These are phyloP conservation scores for Cyclotella kingstonii DNA, from an alignment of 108 stramenopile species.

Conservation along the genomic window DNA sequence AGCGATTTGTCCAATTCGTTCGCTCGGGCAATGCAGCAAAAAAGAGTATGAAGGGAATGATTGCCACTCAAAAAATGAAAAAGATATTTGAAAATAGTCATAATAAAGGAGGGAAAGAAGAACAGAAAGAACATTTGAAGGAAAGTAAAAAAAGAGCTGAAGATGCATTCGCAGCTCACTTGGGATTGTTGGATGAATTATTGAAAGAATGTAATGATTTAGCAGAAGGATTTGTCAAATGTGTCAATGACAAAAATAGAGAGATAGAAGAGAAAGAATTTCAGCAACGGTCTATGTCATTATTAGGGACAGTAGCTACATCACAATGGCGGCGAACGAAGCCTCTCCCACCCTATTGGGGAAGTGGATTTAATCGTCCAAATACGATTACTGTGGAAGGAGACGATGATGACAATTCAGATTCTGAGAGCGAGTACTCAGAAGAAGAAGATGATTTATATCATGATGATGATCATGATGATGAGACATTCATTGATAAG, in stretches of 20 bases:
- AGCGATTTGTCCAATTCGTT: conserved; percentile 24
- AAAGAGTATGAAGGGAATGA: conserved; percentile 26
- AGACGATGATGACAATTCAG: conserved; percentile 13
- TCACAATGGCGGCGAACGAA: conserved; percentile 5
- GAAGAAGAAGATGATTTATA: conserved; percentile 22
- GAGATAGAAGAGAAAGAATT: conserved; percentile 18
- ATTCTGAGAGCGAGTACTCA: conserved; percentile 13
- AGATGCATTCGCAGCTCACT: conserved; percentile 30
- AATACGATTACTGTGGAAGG: conserved; percentile 13
- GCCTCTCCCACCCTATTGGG: conserved; percentile 23
- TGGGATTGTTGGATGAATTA: conserved; percentile 33
- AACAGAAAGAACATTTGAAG: conserved; percentile 9
- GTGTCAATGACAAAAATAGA: conserved; percentile 21
- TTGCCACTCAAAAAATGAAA: conserved; percentile 16
- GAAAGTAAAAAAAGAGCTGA: conserved; percentile 10
- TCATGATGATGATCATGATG: conserved; percentile 43
- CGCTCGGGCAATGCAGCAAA: conserved; percentile 30
- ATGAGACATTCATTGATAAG: conserved; percentile 42
- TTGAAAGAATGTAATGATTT: conserved; percentile 29
- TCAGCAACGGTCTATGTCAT: background rate
- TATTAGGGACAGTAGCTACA: conserved; percentile 1
- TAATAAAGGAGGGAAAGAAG: background rate
- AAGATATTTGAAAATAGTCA: conserved; percentile 4
- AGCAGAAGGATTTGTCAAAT: conserved; percentile 34
- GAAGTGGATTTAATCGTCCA: conserved; percentile 32